These are phyloP conservation scores for Cymbidium sinense DNA, from an alignment of 106 monocot genomes.

Conservation along the genomic window DNA sequence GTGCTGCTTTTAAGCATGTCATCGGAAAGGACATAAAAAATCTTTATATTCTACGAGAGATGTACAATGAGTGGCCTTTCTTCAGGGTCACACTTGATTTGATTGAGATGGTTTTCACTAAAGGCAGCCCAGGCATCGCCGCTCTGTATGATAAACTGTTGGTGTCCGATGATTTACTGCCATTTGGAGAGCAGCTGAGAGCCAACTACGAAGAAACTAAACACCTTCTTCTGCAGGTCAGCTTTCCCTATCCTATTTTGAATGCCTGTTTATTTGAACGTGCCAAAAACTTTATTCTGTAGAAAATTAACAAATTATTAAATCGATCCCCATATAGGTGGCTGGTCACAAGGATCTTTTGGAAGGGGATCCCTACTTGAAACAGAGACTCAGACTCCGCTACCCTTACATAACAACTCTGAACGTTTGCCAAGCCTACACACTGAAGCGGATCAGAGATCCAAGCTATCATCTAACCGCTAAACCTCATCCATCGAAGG, in stretches of 20 bases:
- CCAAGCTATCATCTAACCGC: constrained; percentile 34
- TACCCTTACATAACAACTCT: constrained; percentile 55
- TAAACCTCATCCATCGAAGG: constrained; percentile 43
- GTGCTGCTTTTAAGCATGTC: constrained; percentile 79
- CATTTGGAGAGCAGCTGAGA: constrained; percentile 70
- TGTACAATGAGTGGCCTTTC: constrained; percentile 98
- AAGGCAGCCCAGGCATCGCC: constrained; percentile 87
- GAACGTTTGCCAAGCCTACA: constrained; percentile 50
- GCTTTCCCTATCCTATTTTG: neutral
- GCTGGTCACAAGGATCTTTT: constrained; percentile 51
- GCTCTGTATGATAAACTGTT: constrained; percentile 89
- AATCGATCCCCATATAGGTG: constrained; percentile 19
- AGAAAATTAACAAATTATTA: neutral
- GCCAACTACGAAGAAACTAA: constrained; percentile 84
- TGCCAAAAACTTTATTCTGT: too few species aligned
- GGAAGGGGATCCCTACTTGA: constrained; percentile 56
- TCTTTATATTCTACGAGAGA: constrained; percentile 55
- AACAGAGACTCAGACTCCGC: constrained; percentile 41
- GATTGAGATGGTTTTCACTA: constrained; percentile 99
- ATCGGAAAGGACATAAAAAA: constrained; percentile 67
- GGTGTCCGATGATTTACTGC: constrained; percentile 79
- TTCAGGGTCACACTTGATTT: constrained; percentile 95
- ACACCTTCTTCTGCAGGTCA: constrained; percentile 82
- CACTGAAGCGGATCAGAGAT: constrained; percentile 48
- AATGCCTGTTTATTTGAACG: too few species aligned